Percentiles rank a stretch among this genome's conserved stretches.
These are phyloP conservation scores for Porphyrellus cyaneotinctus DNA, from an alignment of 768 basidiomycete species.

Conservation along the genomic window DNA sequence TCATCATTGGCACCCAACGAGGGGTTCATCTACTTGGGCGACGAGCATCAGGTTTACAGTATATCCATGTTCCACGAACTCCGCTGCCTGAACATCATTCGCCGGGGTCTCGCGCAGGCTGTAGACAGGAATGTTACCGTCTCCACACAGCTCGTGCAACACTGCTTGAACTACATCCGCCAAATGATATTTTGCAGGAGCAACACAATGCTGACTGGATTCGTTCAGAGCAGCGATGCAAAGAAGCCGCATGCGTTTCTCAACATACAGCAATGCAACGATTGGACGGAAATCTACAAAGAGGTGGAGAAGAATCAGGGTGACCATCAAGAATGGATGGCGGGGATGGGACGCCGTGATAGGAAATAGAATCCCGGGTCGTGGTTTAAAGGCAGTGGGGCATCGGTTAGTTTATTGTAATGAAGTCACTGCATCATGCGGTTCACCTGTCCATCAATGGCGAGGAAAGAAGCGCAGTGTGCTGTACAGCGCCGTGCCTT, in stretches of 20 bases:
- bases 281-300: background rate
- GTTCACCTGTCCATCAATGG: too few relatives aligned
- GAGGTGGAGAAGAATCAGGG: background rate
- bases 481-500: too few relatives aligned
- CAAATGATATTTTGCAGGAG: constrained; percentile 5
- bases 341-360: background rate
- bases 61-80: constrained; percentile 7
- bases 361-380: background rate
- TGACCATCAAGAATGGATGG: background rate
- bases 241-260: background rate
- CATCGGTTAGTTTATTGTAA: too few relatives aligned
- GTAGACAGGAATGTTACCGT: background rate
- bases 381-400: too few relatives aligned
- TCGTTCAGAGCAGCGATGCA: background rate
- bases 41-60: background rate
- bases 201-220: constrained; percentile 2
- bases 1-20: background rate
- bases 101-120: background rate
- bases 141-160: background rate
- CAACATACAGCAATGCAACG: background rate
- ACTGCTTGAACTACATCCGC: constrained; percentile 6
- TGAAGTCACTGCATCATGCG: too few relatives aligned
- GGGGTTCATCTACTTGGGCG: constrained; percentile 1
- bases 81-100: constrained; percentile 1
- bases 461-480: too few relatives aligned